These are phyloP conservation scores for Phytophthora chlamydospora DNA, from an alignment of 352 stramenopile species.

Conservation along the genomic window DNA sequence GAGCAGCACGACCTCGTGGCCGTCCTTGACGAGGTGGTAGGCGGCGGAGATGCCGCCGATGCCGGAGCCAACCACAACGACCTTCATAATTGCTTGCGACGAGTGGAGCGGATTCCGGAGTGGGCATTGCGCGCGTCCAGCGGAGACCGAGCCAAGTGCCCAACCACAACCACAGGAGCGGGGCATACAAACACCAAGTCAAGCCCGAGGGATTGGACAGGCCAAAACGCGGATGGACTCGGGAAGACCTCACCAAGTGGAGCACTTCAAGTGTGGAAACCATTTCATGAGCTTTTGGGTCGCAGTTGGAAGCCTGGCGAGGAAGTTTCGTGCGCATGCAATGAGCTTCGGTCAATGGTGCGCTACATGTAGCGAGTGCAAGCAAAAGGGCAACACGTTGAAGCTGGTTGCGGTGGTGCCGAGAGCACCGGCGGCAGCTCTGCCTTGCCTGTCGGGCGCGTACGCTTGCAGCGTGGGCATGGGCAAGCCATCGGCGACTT, in stretches of 20 bases:
- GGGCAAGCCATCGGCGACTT: slow-evolving; percentile 6
- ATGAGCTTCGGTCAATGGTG: no score
- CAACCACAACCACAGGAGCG: slow-evolving; percentile 28
- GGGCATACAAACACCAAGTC: slow-evolving; percentile 43
- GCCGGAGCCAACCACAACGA: slow-evolving; percentile 83
- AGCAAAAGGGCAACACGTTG: slow-evolving; percentile 21
- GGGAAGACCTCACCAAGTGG: not conserved
- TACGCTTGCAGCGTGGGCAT: slow-evolving; percentile 27
- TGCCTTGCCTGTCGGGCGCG: slow-evolving; percentile 5
- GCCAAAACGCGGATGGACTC: slow-evolving; percentile 6
- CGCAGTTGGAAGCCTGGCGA: not conserved
- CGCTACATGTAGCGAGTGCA: not conserved
- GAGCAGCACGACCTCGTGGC: slow-evolving; percentile 81
- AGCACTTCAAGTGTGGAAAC: slow-evolving; percentile 15
- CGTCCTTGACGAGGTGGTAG: slow-evolving; percentile 86
- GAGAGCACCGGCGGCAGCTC: slow-evolving; percentile 5
- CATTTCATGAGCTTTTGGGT: slow-evolving; percentile 1
- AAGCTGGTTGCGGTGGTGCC: slow-evolving; percentile 31
- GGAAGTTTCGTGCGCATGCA: no score
- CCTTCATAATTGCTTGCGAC: slow-evolving; percentile 59
- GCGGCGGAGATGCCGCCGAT: slow-evolving; percentile 85
- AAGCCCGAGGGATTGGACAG: slow-evolving; percentile 23
- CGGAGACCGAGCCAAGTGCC: slow-evolving; percentile 13
- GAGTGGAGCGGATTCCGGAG: slow-evolving; percentile 16
- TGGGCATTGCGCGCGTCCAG: slow-evolving; percentile 27